Conservation (phyloP, 148 eudicot species). For the Talinum fruticosum region DNA sequence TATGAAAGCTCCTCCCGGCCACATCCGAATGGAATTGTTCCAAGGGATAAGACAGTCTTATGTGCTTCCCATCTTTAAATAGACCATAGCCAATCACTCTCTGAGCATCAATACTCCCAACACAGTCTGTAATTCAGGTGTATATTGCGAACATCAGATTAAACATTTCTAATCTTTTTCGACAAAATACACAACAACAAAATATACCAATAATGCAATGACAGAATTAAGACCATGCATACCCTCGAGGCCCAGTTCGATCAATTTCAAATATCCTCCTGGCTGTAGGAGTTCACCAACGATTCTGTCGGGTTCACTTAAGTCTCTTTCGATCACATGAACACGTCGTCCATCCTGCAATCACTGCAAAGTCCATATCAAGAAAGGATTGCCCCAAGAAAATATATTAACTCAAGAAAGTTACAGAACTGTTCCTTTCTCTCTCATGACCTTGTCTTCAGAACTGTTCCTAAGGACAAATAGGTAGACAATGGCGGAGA, state of each 20-base stretch:
- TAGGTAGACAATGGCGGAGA: no score
- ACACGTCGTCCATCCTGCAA: conserved; percentile 71
- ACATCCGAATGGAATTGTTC: conserved; percentile 50
- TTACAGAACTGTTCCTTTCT: no score
- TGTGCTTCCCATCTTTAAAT: conserved; percentile 55
- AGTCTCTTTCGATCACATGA: conserved; percentile 74
- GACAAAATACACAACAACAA: no score
- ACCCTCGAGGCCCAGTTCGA: conserved; percentile 76
- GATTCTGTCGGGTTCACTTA: conserved; percentile 61
- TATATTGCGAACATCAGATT: no score
- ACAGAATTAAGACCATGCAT: conserved; percentile 11
- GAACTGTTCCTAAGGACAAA: no score
- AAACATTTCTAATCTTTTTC: neutral
- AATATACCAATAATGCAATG: neutral
- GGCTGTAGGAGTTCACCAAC: conserved; percentile 81
- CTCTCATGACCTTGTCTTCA: no score
- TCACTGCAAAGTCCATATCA: conserved; percentile 27
- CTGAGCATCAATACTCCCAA: conserved; percentile 64
- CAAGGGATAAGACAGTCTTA: conserved; percentile 59
- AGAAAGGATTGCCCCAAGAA: neutral
- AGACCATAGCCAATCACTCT: conserved; percentile 60
- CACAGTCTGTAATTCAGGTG: conserved; percentile 47
- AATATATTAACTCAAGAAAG: no score
- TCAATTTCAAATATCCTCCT: conserved; percentile 68
- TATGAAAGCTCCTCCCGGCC: conserved; percentile 77